Evolutionary conservation across 345 rosid species (phyloP).

Genomic region (Arabis alpina): DNA sequence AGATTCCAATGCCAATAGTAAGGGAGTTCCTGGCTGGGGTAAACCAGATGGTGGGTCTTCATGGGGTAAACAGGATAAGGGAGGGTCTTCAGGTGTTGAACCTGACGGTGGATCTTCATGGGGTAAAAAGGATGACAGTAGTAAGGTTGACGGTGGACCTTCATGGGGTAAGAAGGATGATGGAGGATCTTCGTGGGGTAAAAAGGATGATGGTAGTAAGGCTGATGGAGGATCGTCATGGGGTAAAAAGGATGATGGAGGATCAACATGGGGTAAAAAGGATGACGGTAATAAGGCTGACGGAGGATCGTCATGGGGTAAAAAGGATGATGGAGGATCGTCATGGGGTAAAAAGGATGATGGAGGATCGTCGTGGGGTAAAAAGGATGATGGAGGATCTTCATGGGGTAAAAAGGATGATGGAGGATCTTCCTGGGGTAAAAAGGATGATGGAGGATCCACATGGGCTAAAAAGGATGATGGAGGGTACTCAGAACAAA

Average conservation of each 20-base stretch:
- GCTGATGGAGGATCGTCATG: conserved; percentile 41
- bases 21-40: conserved; percentile 35
- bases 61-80: conserved; percentile 37
- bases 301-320: neutral
- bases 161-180: conserved; percentile 19
- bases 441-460: conserved; percentile 23
- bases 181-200: conserved; percentile 30
- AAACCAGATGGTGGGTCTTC: conserved; percentile 34
- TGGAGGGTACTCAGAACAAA: conserved; percentile 32
- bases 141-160: neutral
- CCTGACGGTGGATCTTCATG: conserved; percentile 50
- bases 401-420: conserved; percentile 11
- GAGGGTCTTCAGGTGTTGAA: conserved; percentile 39
- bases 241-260: conserved; percentile 40
- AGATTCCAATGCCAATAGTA: conserved; percentile 43
- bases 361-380: conserved; percentile 46
- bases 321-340: conserved; percentile 24
- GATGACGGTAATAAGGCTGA: too few relatives aligned
- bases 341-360: conserved; percentile 30
- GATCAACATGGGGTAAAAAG: neutral
- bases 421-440: conserved; percentile 33
- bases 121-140: conserved; percentile 37
- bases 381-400: conserved; percentile 5
- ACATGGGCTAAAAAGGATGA: conserved; percentile 44
- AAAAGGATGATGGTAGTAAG: neutral